Evolutionary conservation across 495 filamentous ascomycete genomes (phyloP).

Genomic region (Elasticomyces elasticus): DNA sequence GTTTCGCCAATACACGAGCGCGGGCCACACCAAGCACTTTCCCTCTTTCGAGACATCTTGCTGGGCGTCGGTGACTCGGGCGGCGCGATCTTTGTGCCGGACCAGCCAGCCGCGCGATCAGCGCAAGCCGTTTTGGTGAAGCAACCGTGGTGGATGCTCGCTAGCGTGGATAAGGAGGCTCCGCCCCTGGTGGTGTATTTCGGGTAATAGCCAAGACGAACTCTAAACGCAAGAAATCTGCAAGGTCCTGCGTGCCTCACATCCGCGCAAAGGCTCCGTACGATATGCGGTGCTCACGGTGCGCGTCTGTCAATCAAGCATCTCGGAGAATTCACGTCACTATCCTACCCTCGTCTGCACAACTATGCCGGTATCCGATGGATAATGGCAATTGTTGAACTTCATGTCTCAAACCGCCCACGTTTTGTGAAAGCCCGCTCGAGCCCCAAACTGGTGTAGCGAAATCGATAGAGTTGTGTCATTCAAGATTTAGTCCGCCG

Average conservation of each 20-base stretch:
- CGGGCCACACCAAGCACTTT: neutral
- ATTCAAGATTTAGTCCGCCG: neutral
- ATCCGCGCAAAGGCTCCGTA: neutral
- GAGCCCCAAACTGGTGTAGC: neutral
- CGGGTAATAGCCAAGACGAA: neutral
- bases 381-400: neutral
- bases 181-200: neutral
- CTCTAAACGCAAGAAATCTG: neutral
- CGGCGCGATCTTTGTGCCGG: neutral
- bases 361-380: neutral
- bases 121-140: neutral
- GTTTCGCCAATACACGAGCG: neutral
- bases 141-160: neutral
- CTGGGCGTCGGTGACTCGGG: neutral
- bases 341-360: neutral
- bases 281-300: neutral
- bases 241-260: neutral
- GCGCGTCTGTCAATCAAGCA: neutral
- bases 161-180: neutral
- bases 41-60: neutral
- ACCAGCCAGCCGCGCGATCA: neutral
- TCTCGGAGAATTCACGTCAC: neutral
- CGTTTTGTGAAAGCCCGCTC: neutral
- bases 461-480: neutral
- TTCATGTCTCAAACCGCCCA: neutral